These are phyloP conservation scores for Pichia sp. DNA, from an alignment of 1,139 yeast genomes.

Conservation along the genomic window DNA sequence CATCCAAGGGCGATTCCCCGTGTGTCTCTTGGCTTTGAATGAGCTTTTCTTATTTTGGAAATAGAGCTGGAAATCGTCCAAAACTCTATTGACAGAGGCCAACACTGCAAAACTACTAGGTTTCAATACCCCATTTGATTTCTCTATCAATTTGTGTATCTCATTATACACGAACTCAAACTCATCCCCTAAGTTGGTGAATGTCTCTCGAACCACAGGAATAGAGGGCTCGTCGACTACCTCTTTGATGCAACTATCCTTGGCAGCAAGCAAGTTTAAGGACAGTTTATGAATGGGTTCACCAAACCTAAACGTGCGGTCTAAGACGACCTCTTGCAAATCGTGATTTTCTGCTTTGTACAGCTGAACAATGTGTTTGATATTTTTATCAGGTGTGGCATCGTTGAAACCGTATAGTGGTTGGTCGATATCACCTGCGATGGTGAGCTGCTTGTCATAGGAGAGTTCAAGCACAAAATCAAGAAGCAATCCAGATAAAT, in stretches of 20 bases:
- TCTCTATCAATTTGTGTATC: constrained; percentile 35
- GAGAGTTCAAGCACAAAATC: constrained; percentile 37
- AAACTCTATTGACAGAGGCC: constrained; percentile 47
- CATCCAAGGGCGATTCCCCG: constrained; percentile 48
- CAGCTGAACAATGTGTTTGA: constrained; percentile 2
- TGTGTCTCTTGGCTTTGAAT: constrained; percentile 36
- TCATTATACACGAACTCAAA: constrained; percentile 38
- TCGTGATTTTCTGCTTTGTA: constrained; percentile 13
- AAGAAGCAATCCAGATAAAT: constrained; percentile 48
- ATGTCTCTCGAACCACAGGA: constrained; percentile 31
- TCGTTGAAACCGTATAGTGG: constrained; percentile 65
- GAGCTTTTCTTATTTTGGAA: constrained; percentile 34
- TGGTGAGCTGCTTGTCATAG: constrained; percentile 42
- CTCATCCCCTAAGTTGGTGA: constrained; percentile 31
- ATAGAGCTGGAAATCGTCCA: constrained; percentile 36
- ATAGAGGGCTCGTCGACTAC: constrained; percentile 21
- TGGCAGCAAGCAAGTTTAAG: constrained; percentile 25
- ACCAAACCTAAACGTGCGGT: constrained; percentile 52
- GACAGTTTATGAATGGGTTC: constrained; percentile 47
- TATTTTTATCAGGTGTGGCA: constrained; percentile 25
- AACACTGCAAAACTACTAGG: constrained; percentile 51
- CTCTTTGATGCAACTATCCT: constrained; percentile 13
- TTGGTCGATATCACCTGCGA: constrained; percentile 73
- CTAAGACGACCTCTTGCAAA: constrained; percentile 30
- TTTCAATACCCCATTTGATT: constrained; percentile 39